Conservation (phyloP, 768 basidiomycete species). For the Macrocybe gigantea region DNA sequence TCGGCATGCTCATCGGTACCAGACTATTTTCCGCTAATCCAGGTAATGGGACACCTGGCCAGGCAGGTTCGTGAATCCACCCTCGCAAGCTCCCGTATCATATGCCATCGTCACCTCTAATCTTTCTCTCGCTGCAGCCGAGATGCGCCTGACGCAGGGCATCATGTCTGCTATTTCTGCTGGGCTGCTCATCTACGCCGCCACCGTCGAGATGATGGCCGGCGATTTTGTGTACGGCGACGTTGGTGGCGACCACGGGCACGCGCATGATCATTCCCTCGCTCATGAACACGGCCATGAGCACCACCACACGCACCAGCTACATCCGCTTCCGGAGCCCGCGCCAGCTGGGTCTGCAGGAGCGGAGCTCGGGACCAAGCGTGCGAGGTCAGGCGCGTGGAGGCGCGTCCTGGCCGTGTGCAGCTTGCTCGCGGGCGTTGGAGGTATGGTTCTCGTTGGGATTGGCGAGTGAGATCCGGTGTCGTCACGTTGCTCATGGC, state of each 20-base stretch:
- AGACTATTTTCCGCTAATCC: slow-evolving; percentile 31
- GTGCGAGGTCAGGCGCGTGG: slow-evolving; percentile 10
- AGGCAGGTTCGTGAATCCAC: too few relatives aligned
- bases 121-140: slow-evolving; percentile 21
- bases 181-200: slow-evolving; percentile 79
- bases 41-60: slow-evolving; percentile 16
- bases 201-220: slow-evolving; percentile 83
- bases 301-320: background rate
- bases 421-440: slow-evolving; percentile 57
- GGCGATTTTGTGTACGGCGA: slow-evolving; percentile 81
- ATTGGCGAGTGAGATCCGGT: slow-evolving; percentile 27
- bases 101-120: background rate
- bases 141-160: slow-evolving; percentile 58
- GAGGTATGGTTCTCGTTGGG: slow-evolving; percentile 58
- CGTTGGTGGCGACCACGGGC: slow-evolving; percentile 30
- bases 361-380: slow-evolving; percentile 11
- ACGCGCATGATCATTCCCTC: slow-evolving; percentile 11
- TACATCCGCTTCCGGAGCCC: background rate
- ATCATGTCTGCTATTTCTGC: slow-evolving; percentile 79
- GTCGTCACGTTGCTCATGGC: too few relatives aligned
- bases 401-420: slow-evolving; percentile 52
- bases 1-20: slow-evolving; percentile 60
- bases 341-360: slow-evolving; percentile 5
- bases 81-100: too few relatives aligned
- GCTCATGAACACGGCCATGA: slow-evolving; percentile 10